Base-by-base conservation (phyloP, 169 alveolate genomes). In the Cryptosporidium parvum region DNA sequence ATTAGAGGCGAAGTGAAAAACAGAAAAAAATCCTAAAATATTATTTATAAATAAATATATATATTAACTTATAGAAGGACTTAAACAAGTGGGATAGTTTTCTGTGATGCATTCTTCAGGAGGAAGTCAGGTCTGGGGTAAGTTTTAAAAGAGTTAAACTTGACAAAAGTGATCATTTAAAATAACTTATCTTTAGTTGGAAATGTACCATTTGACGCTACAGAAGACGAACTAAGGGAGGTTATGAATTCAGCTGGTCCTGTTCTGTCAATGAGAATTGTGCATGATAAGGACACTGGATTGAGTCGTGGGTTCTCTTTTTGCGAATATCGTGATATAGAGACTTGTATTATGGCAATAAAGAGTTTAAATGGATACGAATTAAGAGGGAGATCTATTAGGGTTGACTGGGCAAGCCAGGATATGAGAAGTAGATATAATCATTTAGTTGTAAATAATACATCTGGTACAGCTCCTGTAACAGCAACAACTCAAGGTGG, bases 261-360 rank as follows among this genome's bases (percentile, higher is more conserved):
- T 9, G 94, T 92, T 14, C 44, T 62, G 31, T 89, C 86, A 29
- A 91, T 92, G 31, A 71, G 94, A 45, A 92, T 92, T 31, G 92
- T 89, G 48, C 91, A 92, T 84, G 94, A 92, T 53, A 70, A 89
- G 2, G 94, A 92, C 72, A 92, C 92, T 9, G 92, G 92, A 52
- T 37, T 86, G n/a, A 92, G 94, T 58, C 87, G 92, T 44, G 94
- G 94, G 16, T 92, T 92, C 80, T 92, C 94, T 26, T 92, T 92
- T 51, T 92, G 94, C 69, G 94, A 92, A 67, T 92, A 92, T 69
- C 87, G 91, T 35, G 94, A 92, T 85, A 42, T 92, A 0, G 94
- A 92, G 37, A 92, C 94, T 3, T 92, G 94, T 58, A 86, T 92
- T 67, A 33, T 92, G 72, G 94, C 94, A 0, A 56, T 92, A 12